Percentiles rank a stretch among this genome's conserved stretches.
These are phyloP conservation scores for Penicillium janthinellum DNA, from an alignment of 2,329 filamentous ascomycete species.

Conservation along the genomic window DNA sequence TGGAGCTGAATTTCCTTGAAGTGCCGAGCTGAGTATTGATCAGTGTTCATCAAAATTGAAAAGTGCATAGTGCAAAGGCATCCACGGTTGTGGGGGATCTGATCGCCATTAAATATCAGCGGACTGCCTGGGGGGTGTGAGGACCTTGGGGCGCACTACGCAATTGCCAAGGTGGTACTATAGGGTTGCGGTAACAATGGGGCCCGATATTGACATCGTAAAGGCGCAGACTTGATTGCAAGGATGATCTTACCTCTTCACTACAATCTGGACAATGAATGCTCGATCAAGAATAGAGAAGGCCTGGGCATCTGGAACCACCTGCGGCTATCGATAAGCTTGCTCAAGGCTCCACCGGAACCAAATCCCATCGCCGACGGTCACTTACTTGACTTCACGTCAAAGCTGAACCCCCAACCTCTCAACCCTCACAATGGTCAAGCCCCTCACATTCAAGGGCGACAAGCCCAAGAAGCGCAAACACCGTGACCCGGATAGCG, in stretches of 20 bases:
- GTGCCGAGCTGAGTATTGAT: too few species aligned
- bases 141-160: constrained; percentile 18
- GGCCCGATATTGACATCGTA: too few species aligned
- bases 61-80: too few species aligned
- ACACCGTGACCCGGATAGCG: constrained; percentile 58
- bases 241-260: too few species aligned
- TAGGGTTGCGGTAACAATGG: background rate
- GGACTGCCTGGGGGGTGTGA: constrained; percentile 1
- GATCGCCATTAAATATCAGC: background rate
- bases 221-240: too few species aligned
- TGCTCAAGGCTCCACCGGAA: background rate
- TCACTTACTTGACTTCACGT: background rate
- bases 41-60: background rate
- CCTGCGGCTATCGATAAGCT: constrained; percentile 1
- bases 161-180: constrained; percentile 12
- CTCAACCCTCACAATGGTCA: constrained; percentile 54
- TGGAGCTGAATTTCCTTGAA: too few species aligned
- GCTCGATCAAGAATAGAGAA: too few species aligned
- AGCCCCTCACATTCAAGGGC: constrained; percentile 92
- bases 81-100: background rate
- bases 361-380: background rate
- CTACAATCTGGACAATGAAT: too few species aligned
- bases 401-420: constrained; percentile 4
- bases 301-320: too few species aligned
- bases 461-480: constrained; percentile 95